Base-by-base conservation (phyloP, 345 rosid species). In the Camelina hispida region DNA sequence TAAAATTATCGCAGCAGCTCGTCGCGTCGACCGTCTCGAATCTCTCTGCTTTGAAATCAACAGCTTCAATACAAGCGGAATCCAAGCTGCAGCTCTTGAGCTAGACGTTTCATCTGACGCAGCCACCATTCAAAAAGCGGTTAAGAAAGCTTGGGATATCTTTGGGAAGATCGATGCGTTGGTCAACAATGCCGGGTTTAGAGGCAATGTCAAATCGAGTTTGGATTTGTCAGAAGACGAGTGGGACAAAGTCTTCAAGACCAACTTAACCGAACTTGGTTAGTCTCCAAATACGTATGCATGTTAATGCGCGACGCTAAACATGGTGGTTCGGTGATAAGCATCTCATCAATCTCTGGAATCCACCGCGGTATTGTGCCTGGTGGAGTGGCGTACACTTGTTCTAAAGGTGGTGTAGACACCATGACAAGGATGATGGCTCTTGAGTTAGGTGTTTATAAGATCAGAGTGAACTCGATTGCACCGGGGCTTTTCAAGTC, bases 51-150 rank as follows among this genome's bases (percentile, higher is more conserved):
- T 4, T 50, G 23, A 50, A 9, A 50, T 17, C 11, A 50, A 50
- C 23, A 8, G 12, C 23, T 50, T 50, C 54, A 9, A 9, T 48
- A 7, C 23, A 17, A 8, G 12, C 5, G 12, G 23, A 17, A 8
- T 9, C 23, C 25, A 50, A 50, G 54, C 54, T 18, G 54, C 12
- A 17, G 54, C 54, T 50, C 54, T 50, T 18, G 54, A 50, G 54
- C 54, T 50, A 50, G 54, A 50, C 54, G 54, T 50, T 50, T 50
- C 54, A 50, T 50, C 53, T 8, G 23, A 48, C 23, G 54, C 54
- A 50, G 2, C 13, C 54, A 17, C 54, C 54, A 9, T 50, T 50
- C 54, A 17, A 50, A 50, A 50, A 9, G 22, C 54, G 23, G 23
- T 17, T 8, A 50, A 17, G 23, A 5, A 50, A 50, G 54, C 23